Evolutionary conservation across 208 protist species (phyloP).

Genomic region (Wallacemonas sp.): DNA sequence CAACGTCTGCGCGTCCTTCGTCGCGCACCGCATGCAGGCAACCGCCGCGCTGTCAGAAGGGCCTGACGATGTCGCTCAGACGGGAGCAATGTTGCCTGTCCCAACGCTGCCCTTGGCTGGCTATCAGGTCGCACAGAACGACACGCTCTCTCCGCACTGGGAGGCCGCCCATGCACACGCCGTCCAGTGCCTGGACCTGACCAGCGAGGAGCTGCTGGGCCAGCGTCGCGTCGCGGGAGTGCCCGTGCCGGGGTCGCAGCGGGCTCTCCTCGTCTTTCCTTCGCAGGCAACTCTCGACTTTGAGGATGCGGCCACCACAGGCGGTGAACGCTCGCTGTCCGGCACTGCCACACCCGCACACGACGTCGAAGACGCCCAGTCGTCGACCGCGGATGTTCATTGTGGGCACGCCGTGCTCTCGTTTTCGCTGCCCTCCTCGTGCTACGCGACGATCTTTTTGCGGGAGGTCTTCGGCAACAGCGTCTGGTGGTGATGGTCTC

Average conservation of each 20-base stretch:
- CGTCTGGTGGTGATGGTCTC: slow-evolving; percentile 52
- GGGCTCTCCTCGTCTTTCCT: slow-evolving; percentile 47
- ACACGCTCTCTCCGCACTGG: not conserved
- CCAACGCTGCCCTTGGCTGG: slow-evolving; percentile 14
- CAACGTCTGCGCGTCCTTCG: slow-evolving; percentile 55
- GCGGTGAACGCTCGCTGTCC: no score
- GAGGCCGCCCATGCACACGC: slow-evolving; percentile 6
- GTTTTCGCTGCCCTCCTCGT: slow-evolving; percentile 74
- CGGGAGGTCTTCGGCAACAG: slow-evolving; percentile 69
- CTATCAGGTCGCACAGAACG: not conserved
- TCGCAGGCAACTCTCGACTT: slow-evolving; percentile 3
- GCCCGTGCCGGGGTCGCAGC: slow-evolving; percentile 57
- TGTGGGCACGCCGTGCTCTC: slow-evolving; percentile 30
- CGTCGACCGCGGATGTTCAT: no score
- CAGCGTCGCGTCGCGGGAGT: slow-evolving; percentile 68
- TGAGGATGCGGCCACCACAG: not conserved
- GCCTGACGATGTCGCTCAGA: no score
- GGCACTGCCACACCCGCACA: no score
- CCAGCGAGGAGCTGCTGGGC: slow-evolving; percentile 30
- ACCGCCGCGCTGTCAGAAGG: not conserved
- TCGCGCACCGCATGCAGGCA: slow-evolving; percentile 11
- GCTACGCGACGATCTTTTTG: slow-evolving; percentile 84
- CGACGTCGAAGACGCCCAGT: slow-evolving; percentile 10
- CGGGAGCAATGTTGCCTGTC: not conserved
- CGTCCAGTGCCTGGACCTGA: slow-evolving; percentile 5